Evolutionary conservation across 306 rosid species (phyloP).

Genomic region (Argentina anserina): DNA sequence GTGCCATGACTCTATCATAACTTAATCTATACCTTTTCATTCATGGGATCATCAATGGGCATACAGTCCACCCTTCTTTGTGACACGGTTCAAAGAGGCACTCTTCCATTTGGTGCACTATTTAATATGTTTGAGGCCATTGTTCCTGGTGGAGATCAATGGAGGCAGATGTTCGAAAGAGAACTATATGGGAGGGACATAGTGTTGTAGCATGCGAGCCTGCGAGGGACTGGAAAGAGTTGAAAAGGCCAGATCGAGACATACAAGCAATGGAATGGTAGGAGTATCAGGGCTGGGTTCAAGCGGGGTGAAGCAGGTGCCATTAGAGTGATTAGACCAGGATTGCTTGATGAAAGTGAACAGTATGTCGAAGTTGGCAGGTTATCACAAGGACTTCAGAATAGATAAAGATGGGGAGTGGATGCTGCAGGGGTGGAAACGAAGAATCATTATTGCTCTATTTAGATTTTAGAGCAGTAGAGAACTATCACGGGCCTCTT

Average conservation of each 20-base stretch:
- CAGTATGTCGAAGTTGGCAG: slow-evolving; percentile 3
- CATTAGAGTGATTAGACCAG: slow-evolving; percentile 29
- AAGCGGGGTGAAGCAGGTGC: slow-evolving; percentile 35
- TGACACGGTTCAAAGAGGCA: slow-evolving; percentile 34
- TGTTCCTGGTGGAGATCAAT: slow-evolving; percentile 19
- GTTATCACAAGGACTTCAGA: slow-evolving; percentile 32
- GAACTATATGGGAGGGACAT: slow-evolving; percentile 27
- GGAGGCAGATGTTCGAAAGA: slow-evolving; percentile 29
- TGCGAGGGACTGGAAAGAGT: slow-evolving; percentile 39
- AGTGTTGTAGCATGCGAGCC: slow-evolving; percentile 25
- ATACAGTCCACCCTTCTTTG: slow-evolving; percentile 33
- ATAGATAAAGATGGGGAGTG: slow-evolving; percentile 33
- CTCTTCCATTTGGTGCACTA: slow-evolving; percentile 26
- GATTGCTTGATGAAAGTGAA: slow-evolving; percentile 11
- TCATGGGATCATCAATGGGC: slow-evolving; percentile 27
- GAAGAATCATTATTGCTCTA: slow-evolving; percentile 24
- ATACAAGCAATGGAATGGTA: slow-evolving; percentile 33
- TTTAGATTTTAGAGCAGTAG: too few species aligned
- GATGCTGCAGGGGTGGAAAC: slow-evolving; percentile 45
- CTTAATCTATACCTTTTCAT: slow-evolving; percentile 28
- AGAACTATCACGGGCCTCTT: too few species aligned
- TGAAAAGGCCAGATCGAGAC: slow-evolving; percentile 35
- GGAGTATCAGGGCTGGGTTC: slow-evolving; percentile 32
- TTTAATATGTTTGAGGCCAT: slow-evolving; percentile 32
- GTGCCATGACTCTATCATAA: slow-evolving; percentile 23